Evolutionary conservation across 2,329 filamentous ascomycete genomes (phyloP).

Genomic region (Teratosphaeria nubilosa): DNA sequence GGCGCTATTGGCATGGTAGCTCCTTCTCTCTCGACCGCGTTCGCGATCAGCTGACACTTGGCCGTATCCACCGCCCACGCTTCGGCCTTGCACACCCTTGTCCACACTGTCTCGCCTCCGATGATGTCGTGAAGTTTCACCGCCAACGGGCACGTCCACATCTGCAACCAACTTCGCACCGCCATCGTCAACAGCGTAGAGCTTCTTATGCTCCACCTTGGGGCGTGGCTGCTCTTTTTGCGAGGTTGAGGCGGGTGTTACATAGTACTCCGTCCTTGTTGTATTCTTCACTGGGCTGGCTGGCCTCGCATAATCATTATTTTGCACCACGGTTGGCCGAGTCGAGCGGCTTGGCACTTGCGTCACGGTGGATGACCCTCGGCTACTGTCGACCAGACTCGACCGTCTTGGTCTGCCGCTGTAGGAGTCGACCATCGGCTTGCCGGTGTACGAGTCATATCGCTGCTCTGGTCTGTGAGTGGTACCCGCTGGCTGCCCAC

Average conservation of each 20-base stretch:
- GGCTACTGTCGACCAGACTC: conserved; percentile 30
- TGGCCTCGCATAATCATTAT: conserved; percentile 24
- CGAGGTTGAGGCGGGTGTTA: conserved; percentile 24
- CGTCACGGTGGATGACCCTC: conserved; percentile 18
- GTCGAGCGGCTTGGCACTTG: conserved; percentile 21
- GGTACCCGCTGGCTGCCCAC: conserved; percentile 5
- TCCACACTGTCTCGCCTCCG: conserved; percentile 24
- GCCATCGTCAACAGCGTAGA: conserved; percentile 40
- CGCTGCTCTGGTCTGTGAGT: conserved; percentile 17
- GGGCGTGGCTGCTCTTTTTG: conserved; percentile 13
- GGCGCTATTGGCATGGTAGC: conserved; percentile 19
- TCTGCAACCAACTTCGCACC: conserved; percentile 28
- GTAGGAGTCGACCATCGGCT: conserved; percentile 28
- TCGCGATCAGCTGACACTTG: conserved; percentile 4
- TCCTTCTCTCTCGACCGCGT: conserved; percentile 18
- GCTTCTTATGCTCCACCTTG: conserved; percentile 33
- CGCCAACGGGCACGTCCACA: conserved; percentile 29
- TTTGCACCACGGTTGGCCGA: conserved; percentile 23
- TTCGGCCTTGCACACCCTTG: conserved; percentile 12
- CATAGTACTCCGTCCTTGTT: conserved; percentile 24
- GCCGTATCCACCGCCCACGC: conserved; percentile 5
- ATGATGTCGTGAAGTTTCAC: conserved; percentile 27
- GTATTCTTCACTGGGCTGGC: conserved; percentile 30
- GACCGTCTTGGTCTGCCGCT: conserved; percentile 36
- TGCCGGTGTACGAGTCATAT: conserved; percentile 9